Conservation (phyloP, 805 yeast species). For the Schwanniomyces vanrijiae region DNA sequence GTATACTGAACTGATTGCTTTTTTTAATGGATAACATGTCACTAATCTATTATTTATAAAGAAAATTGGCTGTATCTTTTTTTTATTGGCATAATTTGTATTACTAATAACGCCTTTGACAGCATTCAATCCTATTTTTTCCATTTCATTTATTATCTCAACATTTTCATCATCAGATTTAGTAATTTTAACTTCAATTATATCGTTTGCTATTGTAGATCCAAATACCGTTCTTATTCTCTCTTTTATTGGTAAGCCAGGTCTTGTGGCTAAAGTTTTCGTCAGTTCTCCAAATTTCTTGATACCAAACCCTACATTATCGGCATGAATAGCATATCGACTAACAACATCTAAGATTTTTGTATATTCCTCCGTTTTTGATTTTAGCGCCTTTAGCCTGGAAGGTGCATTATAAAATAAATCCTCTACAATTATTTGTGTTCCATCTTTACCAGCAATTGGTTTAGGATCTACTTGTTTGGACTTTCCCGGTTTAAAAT, state of each 20-base stretch:
- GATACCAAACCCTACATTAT: slow-evolving; percentile 70
- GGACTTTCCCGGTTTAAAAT: slow-evolving; percentile 30
- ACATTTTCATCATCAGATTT: slow-evolving; percentile 10
- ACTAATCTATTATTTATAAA: slow-evolving; percentile 87
- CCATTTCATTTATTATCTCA: slow-evolving; percentile 10
- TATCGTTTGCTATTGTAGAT: slow-evolving; percentile 60
- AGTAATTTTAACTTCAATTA: slow-evolving; percentile 48
- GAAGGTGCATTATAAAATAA: slow-evolving; percentile 86
- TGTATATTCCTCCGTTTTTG: slow-evolving; percentile 71
- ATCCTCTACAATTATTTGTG: slow-evolving; percentile 83
- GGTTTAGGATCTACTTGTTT: slow-evolving; percentile 55
- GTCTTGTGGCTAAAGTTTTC: slow-evolving; percentile 61
- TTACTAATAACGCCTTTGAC: slow-evolving; percentile 67
- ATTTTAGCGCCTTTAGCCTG: slow-evolving; percentile 62
- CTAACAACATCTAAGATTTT: slow-evolving; percentile 82
- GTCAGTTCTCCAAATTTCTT: slow-evolving; percentile 77
- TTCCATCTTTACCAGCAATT: slow-evolving; percentile 84
- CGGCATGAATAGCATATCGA: slow-evolving; percentile 75
- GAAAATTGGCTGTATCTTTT: slow-evolving; percentile 64
- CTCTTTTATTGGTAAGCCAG: slow-evolving; percentile 52
- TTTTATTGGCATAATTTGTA: slow-evolving; percentile 69
- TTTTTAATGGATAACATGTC: slow-evolving; percentile 72
- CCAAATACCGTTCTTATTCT: slow-evolving; percentile 78
- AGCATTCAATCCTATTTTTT: slow-evolving; percentile 48
- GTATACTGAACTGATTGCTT: slow-evolving; percentile 65